A percentile compares a stretch with the other conserved stretches of the same genome.
Evolutionary conservation across 2,329 filamentous ascomycete species (phyloP).

Genomic region (Decorospora gaudefroyi): DNA sequence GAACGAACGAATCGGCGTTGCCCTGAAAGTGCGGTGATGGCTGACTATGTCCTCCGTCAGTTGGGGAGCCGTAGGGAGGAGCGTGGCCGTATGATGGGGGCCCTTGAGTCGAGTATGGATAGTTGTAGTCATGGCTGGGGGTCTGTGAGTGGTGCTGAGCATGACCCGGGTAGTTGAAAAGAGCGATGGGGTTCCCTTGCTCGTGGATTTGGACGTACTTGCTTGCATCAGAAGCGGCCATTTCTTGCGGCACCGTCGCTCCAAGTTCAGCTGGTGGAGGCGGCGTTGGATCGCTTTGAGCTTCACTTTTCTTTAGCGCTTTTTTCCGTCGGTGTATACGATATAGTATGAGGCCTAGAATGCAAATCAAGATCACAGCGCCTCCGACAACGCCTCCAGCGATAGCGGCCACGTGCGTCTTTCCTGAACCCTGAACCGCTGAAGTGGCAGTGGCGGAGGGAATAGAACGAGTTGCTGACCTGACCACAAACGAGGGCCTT

Average conservation of each 20-base stretch:
- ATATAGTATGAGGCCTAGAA: slow-evolving; percentile 42
- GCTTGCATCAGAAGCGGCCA: slow-evolving; percentile 27
- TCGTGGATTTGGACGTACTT: slow-evolving; percentile 40
- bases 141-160: slow-evolving; percentile 28
- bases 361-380: slow-evolving; percentile 37
- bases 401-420: slow-evolving; percentile 45
- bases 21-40: slow-evolving; percentile 19
- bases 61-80: slow-evolving; percentile 19
- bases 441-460: slow-evolving; percentile 30
- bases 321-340: slow-evolving; percentile 48
- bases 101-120: slow-evolving; percentile 22
- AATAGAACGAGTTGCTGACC: slow-evolving; percentile 58
- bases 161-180: slow-evolving; percentile 18
- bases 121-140: slow-evolving; percentile 26
- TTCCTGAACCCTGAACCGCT: slow-evolving; percentile 15
- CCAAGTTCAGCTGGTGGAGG: slow-evolving; percentile 41
- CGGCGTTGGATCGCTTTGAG: not conserved
- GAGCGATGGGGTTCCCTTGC: slow-evolving; percentile 21
- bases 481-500: slow-evolving; percentile 52
- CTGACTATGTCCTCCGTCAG: slow-evolving; percentile 13
- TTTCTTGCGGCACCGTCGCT: slow-evolving; percentile 38
- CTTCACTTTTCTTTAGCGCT: slow-evolving; percentile 23
- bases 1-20: slow-evolving; percentile 19
- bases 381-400: slow-evolving; percentile 50
- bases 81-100: slow-evolving; percentile 22